A percentile compares a stretch with the other conserved stretches of the same genome.
Conservation (phyloP, 352 stramenopile species). For the Globisporangium carolinianum region DNA sequence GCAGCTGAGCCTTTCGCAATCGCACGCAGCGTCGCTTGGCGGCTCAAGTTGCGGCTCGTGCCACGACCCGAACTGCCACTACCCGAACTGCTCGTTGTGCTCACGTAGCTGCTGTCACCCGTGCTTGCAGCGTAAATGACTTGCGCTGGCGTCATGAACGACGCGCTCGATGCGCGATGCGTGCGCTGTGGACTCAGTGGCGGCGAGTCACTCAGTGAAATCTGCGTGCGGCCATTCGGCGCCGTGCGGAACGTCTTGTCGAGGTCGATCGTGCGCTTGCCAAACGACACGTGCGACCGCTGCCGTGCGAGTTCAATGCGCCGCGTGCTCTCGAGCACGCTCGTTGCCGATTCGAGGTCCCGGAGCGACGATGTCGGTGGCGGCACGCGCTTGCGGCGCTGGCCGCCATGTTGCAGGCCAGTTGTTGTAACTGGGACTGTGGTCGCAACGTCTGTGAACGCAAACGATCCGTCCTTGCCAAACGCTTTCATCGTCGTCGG, state of each 20-base stretch:
- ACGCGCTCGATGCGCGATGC: slow-evolving; percentile 13
- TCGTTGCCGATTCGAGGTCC: slow-evolving; percentile 40
- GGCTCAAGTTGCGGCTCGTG: slow-evolving; percentile 6
- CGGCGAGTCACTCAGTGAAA: slow-evolving; percentile 26
- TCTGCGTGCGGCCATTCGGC: slow-evolving; percentile 26
- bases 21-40: slow-evolving; percentile 14
- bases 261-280: slow-evolving; percentile 37
- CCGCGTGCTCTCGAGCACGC: slow-evolving; percentile 27
- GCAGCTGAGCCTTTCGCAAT: slow-evolving; percentile 19
- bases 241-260: slow-evolving; percentile 53
- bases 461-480: slow-evolving; percentile 12
- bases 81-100: slow-evolving; percentile 8
- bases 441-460: not conserved
- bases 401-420: not conserved
- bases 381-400: slow-evolving; percentile 9
- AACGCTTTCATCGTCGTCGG: slow-evolving; percentile 6
- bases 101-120: slow-evolving; percentile 11
- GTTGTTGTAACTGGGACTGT: not conserved
- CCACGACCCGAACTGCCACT: slow-evolving; percentile 6
- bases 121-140: slow-evolving; percentile 15
- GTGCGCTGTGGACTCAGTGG: slow-evolving; percentile 5
- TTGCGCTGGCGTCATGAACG: slow-evolving; percentile 23
- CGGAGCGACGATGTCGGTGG: slow-evolving; percentile 13
- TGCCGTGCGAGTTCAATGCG: slow-evolving; percentile 44
- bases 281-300: slow-evolving; percentile 41